Evolutionary conservation across 257 asterid genomes (phyloP), one percentile per base, ranked within the genome.

Genomic region (Rhazya stricta): DNA sequence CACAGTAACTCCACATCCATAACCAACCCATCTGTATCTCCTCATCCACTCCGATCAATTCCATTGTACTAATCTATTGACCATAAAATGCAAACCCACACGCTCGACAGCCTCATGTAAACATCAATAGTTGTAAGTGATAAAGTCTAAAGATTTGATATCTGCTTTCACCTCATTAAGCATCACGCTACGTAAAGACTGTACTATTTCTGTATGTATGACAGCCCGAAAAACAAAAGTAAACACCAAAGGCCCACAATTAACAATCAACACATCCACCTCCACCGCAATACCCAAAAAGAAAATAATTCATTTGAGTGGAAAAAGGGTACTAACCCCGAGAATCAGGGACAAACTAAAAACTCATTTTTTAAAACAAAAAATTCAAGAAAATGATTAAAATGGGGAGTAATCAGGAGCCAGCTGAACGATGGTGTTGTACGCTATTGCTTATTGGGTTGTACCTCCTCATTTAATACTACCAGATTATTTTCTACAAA

Each of bases 181-280:
- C n/a, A 62, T 45, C n/a, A n/a, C n/a, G n/a, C n/a, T n/a, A n/a
- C n/a, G n/a, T n/a, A n/a, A n/a, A n/a, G n/a, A n/a, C n/a, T n/a
- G n/a, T n/a, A n/a, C n/a, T n/a, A n/a, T n/a, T n/a, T n/a, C n/a
- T n/a, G n/a, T n/a, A n/a, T n/a, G n/a, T n/a, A n/a, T 19, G 27
- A 16, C 39, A 51, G 69, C 37, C 79, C 69, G 32, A 39, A 67
- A 16, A 76, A 60, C 5, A 10, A 45, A 48, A 46, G 43, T 43
- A 74, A 36, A 75, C 79, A 67, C 9, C 30, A 13, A 29, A 53
- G 85, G 79, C 83, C 85, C 83, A 79, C 85, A 19, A 50, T 48
- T 27, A 70, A 77, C 73, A 34, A 71, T 77, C 81, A 77, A 50
- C 48, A 62, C 37, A 67, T 61, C 68, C 67, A 70, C 57, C 72